Percentiles rank a stretch among this genome's conserved stretches.
These are phyloP conservation scores for Penicillium coprophilum DNA, from an alignment of 495 filamentous ascomycete genomes.

Conservation along the genomic window DNA sequence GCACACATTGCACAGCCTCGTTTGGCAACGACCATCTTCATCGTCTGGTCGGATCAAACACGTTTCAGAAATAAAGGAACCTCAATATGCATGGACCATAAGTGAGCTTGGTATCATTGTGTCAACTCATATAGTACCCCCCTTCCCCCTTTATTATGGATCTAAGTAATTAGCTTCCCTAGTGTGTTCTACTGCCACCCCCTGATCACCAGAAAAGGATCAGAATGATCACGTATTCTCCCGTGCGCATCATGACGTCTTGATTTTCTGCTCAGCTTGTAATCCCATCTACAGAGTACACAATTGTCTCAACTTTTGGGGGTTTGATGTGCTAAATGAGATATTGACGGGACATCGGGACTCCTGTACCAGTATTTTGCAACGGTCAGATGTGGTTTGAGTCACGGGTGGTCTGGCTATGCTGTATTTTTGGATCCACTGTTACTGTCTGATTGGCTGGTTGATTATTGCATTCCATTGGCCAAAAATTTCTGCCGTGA, in stretches of 20 bases:
- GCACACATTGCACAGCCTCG: conserved; percentile 14
- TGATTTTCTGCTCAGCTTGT: background rate
- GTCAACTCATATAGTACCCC: background rate
- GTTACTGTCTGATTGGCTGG: background rate
- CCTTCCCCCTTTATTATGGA: background rate
- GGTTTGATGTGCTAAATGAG: background rate
- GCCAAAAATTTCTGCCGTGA: conserved; percentile 7
- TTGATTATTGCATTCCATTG: conserved; percentile 1
- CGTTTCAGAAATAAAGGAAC: conserved; percentile 13
- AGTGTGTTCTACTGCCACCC: background rate
- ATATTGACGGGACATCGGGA: background rate
- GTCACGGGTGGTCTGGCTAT: background rate
- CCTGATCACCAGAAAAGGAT: conserved; percentile 4
- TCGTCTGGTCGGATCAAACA: conserved; percentile 1
- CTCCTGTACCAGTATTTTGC: background rate
- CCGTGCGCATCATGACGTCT: background rate
- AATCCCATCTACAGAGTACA: background rate
- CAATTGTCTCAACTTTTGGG: too few species aligned
- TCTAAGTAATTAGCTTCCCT: background rate
- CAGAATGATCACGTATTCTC: background rate
- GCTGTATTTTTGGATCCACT: background rate
- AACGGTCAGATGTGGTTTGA: background rate
- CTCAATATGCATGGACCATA: background rate
- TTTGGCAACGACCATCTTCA: conserved; percentile 1
- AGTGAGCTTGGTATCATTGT: background rate